Evolutionary conservation across 257 asterid species (phyloP), one percentile per base, ranked within the genome.

Genomic region (Pogostemon cablin): DNA sequence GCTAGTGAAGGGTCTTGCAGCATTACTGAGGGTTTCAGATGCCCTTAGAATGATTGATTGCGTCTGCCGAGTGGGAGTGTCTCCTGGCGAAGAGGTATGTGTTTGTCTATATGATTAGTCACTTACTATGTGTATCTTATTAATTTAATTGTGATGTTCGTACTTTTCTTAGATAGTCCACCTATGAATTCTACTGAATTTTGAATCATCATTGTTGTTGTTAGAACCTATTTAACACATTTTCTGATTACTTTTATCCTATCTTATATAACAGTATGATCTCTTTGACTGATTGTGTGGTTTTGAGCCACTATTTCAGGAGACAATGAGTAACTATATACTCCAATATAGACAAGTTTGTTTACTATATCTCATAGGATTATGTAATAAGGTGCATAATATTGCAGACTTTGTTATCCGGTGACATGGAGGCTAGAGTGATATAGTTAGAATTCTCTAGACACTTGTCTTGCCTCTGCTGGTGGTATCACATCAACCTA

Each of bases 41-140:
- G 97, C 98, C 65, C 86, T 93, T 71, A 76, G 66, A 77, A 74
- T 88, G 77, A 77, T 93, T 42, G 84, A 86, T 49, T 85, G 71
- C 77, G 87, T 86, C 77, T 93, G 96, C 77, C 92, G 97, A 69
- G 96, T 87, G 69, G 96, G 97, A 69, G 92, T 85, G 52, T 87
- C 89, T 72, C 88, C 97, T 12, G 83, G 84, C 10, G 97, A 90
- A 77, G 98, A 91, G 96, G 98, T 92, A 86, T 48, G 15, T 12
- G 25, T 55, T 59, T 63, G n/a, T 52, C 35, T 1, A 17, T 37
- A 47, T 58, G 20, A 32, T 25, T 60, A 12, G 11, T 74, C 46
- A 37, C 47, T 49, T 52, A 58, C 32, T 39, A 49, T 68, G 35
- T 52, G 54, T n/a, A 37, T 61, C 61, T 52, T 63, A 48, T 56